phyloP scores from a whole-genome alignment of 2,329 filamentous ascomycete genomes.

The Trichophaea hybrida region DNA sequence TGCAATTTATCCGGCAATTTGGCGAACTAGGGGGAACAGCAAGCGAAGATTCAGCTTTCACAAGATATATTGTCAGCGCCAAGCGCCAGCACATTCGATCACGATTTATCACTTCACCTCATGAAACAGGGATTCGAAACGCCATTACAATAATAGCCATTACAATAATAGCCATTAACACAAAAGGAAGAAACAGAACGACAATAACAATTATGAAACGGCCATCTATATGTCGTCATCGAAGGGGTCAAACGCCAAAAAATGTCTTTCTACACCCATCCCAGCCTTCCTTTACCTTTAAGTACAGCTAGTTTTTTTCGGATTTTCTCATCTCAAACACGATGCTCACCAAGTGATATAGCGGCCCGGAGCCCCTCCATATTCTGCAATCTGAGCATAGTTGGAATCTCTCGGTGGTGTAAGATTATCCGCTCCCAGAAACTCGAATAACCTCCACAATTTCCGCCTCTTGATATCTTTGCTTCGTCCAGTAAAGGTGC shows the following conservation, averaged over 20 bases:
- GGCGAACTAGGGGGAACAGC: too few relatives aligned
- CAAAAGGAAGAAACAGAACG: neutral
- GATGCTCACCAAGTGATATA: neutral
- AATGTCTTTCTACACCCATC: neutral
- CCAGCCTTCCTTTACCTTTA: neutral
- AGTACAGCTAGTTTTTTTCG: neutral
- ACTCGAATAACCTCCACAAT: conserved; percentile 8
- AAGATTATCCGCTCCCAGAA: conserved; percentile 7
- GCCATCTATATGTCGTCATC: neutral
- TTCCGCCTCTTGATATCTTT: neutral
- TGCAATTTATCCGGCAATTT: too few relatives aligned
- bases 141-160: neutral
- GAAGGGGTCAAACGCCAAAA: neutral
- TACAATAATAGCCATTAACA: neutral
- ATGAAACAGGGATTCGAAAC: neutral
- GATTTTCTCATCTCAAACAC: neutral
- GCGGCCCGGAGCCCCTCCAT: neutral
- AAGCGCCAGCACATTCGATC: too few relatives aligned
- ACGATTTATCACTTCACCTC: too few relatives aligned
- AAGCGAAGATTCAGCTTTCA: too few relatives aligned
- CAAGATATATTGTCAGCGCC: too few relatives aligned
- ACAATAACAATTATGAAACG: neutral
- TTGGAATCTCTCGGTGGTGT: neutral
- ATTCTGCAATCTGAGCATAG: neutral
- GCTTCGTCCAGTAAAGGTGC: neutral